These are phyloP conservation scores for Handroanthus guayacan DNA, from an alignment of 257 asterid genomes.

Conservation along the genomic window DNA sequence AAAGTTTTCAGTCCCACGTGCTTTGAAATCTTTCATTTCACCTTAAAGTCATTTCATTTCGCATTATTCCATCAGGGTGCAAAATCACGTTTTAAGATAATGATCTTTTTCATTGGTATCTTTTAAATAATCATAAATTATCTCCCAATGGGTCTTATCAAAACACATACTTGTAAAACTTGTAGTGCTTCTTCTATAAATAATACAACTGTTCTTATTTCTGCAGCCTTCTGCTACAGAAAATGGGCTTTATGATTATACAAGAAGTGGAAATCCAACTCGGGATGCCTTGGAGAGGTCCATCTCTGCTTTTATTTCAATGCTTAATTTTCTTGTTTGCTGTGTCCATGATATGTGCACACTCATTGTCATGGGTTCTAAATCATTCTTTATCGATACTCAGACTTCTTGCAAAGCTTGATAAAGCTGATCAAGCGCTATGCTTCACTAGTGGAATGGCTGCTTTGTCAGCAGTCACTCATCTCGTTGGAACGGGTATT, in stretches of 20 bases:
- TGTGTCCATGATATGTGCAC: neutral
- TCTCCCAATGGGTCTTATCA: neutral
- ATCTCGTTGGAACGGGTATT: constrained; percentile 77
- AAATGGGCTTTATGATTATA: constrained; percentile 82
- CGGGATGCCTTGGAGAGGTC: constrained; percentile 91
- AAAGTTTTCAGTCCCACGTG: neutral
- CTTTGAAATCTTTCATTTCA: constrained; percentile 4
- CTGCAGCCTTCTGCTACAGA: constrained; percentile 91
- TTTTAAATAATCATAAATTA: neutral
- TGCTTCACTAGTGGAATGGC: constrained; percentile 99
- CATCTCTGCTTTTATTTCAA: constrained; percentile 39
- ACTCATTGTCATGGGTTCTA: constrained; percentile 12
- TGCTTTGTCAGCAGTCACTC: constrained; percentile 90
- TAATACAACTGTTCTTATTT: constrained; percentile 22
- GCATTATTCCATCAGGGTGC: neutral
- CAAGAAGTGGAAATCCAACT: constrained; percentile 98
- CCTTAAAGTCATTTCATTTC: neutral
- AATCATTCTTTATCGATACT: constrained; percentile 29
- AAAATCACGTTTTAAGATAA: neutral
- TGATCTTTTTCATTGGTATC: neutral
- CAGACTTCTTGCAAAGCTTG: constrained; percentile 93
- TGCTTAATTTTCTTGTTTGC: constrained; percentile 22
- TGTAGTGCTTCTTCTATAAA: neutral
- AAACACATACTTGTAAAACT: neutral
- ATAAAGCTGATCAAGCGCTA: constrained; percentile 85